Evolutionary conservation across 805 yeast species (phyloP).

Genomic region (Myxozyma kluyveri): DNA sequence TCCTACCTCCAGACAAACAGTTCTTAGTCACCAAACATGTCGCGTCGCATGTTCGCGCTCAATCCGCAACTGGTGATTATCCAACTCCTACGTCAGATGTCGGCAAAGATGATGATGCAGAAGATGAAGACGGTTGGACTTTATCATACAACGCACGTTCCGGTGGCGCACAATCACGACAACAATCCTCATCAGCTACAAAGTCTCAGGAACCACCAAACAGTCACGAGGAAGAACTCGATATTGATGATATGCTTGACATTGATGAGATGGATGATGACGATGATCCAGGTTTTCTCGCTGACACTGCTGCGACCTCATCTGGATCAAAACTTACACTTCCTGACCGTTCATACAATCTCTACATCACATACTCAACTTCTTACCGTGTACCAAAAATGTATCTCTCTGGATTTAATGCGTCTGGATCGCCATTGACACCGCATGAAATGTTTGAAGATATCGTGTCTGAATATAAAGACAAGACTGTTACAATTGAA

Average conservation of each 20-base stretch:
- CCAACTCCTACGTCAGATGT: neutral
- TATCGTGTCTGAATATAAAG: conserved; percentile 83
- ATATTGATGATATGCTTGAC: conserved; percentile 19
- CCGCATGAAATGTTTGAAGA: conserved; percentile 95
- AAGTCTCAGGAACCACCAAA: neutral
- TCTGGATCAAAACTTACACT: conserved; percentile 27
- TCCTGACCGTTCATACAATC: conserved; percentile 65
- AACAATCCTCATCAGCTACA: neutral
- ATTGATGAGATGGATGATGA: conserved; percentile 29
- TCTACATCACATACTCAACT: conserved; percentile 89
- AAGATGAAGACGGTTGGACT: conserved; percentile 39
- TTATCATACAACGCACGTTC: conserved; percentile 20
- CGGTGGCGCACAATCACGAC: neutral
- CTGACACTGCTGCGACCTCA: conserved; percentile 6
- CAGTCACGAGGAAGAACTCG: neutral
- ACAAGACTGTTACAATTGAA: conserved; percentile 95
- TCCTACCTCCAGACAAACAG: conserved; percentile 84
- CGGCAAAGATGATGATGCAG: conserved; percentile 33
- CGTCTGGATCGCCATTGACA: conserved; percentile 78
- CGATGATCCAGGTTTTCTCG: conserved; percentile 25
- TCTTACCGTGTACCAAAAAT: conserved; percentile 94
- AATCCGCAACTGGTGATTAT: conserved; percentile 20
- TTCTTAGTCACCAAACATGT: conserved; percentile 84
- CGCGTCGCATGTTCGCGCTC: conserved; percentile 76
- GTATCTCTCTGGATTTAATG: conserved; percentile 82